Evolutionary conservation across 257 asterid genomes (phyloP).

Genomic region (Solanum habrochaites): DNA sequence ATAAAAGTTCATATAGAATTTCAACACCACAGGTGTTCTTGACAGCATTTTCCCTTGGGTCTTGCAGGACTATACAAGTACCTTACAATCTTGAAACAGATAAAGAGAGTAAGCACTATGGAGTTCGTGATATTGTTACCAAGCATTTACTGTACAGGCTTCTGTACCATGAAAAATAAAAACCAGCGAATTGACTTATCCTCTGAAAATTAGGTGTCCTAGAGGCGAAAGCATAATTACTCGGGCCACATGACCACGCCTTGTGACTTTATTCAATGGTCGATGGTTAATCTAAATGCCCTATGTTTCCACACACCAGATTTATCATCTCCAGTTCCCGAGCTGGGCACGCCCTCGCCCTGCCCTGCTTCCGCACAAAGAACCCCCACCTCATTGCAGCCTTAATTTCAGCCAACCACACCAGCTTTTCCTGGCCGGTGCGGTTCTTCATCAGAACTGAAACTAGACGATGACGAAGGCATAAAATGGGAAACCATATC

Average conservation of each 20-base stretch:
- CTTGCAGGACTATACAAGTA: not conserved
- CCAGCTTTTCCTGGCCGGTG: conserved; percentile 76
- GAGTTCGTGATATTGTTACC: not conserved
- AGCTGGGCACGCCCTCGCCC: conserved; percentile 95
- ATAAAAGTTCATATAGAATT: not conserved
- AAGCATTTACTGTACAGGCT: conserved; percentile 26
- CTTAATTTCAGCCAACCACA: conserved; percentile 94
- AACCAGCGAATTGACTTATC: not conserved
- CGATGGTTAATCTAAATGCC: not conserved
- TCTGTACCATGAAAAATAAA: conserved; percentile 12
- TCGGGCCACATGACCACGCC: not conserved
- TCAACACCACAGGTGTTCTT: not conserved
- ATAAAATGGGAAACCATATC: conserved; percentile 40
- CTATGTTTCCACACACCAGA: not conserved
- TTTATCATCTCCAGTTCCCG: conserved; percentile 77
- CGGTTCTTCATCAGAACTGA: conserved; percentile 46
- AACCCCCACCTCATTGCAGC: conserved; percentile 99
- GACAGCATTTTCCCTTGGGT: not conserved
- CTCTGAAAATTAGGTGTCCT: not conserved
- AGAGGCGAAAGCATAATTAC: not conserved
- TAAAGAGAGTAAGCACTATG: not conserved
- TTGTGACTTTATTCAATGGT: not conserved
- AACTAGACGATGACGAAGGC: conserved; percentile 54
- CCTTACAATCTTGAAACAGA: not conserved
- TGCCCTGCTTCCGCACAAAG: conserved; percentile 87